phyloP scores from a whole-genome alignment of 441 rosid genomes.

The Capsella rubella region DNA sequence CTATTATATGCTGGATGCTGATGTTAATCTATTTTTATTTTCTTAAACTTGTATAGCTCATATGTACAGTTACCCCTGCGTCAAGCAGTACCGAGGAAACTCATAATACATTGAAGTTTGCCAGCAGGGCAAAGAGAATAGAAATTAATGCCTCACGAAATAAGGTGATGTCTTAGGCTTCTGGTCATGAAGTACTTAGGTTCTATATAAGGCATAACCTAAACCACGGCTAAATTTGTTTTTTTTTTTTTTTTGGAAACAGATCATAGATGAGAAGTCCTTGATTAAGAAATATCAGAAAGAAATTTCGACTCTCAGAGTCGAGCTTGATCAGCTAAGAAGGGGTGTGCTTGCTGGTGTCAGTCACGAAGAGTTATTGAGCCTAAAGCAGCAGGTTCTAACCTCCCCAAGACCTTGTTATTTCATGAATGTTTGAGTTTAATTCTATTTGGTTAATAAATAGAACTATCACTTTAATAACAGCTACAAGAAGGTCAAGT shows the following conservation, averaged over 20 bases:
- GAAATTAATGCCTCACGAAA: conserved; percentile 98
- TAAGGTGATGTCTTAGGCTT: conserved; percentile 65
- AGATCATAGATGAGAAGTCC: conserved; percentile 99
- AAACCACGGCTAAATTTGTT: conserved; percentile 10
- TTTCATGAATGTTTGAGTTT: conserved; percentile 10
- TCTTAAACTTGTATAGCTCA: conserved; percentile 67
- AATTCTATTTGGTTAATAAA: conserved; percentile 12
- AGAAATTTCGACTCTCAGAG: conserved; percentile 88
- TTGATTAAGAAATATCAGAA: conserved; percentile 96
- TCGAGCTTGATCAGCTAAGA: conserved; percentile 91
- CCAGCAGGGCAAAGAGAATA: conserved; percentile 97
- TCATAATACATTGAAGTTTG: conserved; percentile 97
- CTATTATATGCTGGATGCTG: conserved; percentile 7
- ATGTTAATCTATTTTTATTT: conserved; percentile 9
- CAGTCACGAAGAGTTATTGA: conserved; percentile 93
- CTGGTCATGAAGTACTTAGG: conserved; percentile 11
- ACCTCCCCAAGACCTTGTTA: conserved; percentile 27
- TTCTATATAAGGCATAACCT: not conserved
- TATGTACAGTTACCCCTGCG: conserved; percentile 99
- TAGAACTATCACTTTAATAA: conserved; percentile 21
- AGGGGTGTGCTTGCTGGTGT: conserved; percentile 85
- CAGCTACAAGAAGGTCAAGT: conserved; percentile 99
- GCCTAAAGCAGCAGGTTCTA: conserved; percentile 85
- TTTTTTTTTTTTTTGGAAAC: conserved; percentile 37
- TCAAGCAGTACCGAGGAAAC: conserved; percentile 99